Conservation (phyloP, 2,329 filamentous ascomycete genomes). For the Aspergillus unguis region DNA sequence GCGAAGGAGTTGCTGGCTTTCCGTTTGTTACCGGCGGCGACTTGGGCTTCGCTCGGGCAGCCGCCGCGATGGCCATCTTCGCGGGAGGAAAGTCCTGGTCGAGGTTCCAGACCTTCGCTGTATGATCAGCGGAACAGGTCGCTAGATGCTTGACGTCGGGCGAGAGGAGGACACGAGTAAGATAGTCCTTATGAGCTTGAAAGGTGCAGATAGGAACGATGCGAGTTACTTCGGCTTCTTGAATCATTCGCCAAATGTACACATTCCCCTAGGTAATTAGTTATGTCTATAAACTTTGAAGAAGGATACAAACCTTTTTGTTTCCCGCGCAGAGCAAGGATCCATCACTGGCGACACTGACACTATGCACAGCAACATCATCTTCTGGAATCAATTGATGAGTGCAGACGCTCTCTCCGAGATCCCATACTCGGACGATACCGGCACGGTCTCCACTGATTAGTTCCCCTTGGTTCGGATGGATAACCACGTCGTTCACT, state of each 20-base stretch:
- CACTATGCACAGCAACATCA: constrained; percentile 87
- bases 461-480: constrained; percentile 96
- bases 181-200: constrained; percentile 85
- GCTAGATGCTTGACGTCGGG: constrained; percentile 92
- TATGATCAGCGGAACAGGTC: constrained; percentile 90
- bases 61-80: constrained; percentile 32
- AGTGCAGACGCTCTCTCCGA: constrained; percentile 94
- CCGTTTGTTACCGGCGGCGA: constrained; percentile 12
- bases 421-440: constrained; percentile 91
- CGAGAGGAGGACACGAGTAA: constrained; percentile 85
- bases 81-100: constrained; percentile 58
- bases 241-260: constrained; percentile 93
- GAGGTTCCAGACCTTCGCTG: constrained; percentile 94
- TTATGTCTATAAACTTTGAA: neutral
- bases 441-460: constrained; percentile 93
- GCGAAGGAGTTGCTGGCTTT: constrained; percentile 18
- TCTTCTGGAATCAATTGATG: constrained; percentile 96
- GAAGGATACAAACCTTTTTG: constrained; percentile 61
- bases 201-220: constrained; percentile 86
- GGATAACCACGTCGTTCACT: constrained; percentile 98
- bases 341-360: constrained; percentile 93
- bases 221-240: constrained; percentile 75
- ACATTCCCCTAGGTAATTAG: constrained; percentile 70
- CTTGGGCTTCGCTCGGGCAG: constrained; percentile 21
- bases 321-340: constrained; percentile 91